A percentile compares a stretch with the other conserved stretches of the same genome.
phyloP scores from a whole-genome alignment of 1,284 basidiomycete genomes.

The Microbotryum silenes-acaulis region DNA sequence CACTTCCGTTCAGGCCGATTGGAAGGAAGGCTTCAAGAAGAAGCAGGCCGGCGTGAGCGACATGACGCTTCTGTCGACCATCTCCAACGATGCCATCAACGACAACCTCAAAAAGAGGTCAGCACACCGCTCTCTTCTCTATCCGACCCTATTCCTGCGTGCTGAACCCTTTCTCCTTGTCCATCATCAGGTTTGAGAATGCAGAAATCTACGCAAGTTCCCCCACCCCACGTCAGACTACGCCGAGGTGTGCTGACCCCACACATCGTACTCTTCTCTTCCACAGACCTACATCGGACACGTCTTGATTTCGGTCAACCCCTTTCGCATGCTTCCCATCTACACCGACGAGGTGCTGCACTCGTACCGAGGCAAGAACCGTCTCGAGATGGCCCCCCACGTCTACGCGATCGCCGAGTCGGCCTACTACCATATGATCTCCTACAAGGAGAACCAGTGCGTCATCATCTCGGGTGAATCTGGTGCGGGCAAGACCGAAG shows the following conservation, averaged over 20 bases:
- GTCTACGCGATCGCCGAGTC: slow-evolving; percentile 96
- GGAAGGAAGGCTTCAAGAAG: slow-evolving; percentile 90
- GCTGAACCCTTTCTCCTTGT: not conserved
- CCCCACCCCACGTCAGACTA: not conserved
- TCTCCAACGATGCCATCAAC: slow-evolving; percentile 97
- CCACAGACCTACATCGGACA: slow-evolving; percentile 84
- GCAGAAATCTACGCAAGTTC: slow-evolving; percentile 76
- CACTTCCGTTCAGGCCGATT: slow-evolving; percentile 63
- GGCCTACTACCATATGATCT: slow-evolving; percentile 98
- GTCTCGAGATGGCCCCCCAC: slow-evolving; percentile 95
- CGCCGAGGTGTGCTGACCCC: not conserved
- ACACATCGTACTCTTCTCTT: not conserved
- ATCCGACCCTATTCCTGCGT: not conserved
- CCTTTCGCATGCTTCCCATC: slow-evolving; percentile 78
- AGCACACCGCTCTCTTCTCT: not conserved
- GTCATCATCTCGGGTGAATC: slow-evolving; percentile 99
- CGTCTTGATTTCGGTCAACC: slow-evolving; percentile 97
- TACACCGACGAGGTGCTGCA: slow-evolving; percentile 82
- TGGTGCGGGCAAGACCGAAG: slow-evolving; percentile 94
- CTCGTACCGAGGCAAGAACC: slow-evolving; percentile 92
- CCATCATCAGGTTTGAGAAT: slow-evolving; percentile 58
- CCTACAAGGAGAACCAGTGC: slow-evolving; percentile 98
- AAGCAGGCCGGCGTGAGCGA: slow-evolving; percentile 98
- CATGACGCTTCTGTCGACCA: slow-evolving; percentile 95
- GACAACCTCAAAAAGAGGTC: slow-evolving; percentile 87